Evolutionary conservation across 2,329 filamentous ascomycete species (phyloP).

Genomic region (Colletotrichum caudatum): DNA sequence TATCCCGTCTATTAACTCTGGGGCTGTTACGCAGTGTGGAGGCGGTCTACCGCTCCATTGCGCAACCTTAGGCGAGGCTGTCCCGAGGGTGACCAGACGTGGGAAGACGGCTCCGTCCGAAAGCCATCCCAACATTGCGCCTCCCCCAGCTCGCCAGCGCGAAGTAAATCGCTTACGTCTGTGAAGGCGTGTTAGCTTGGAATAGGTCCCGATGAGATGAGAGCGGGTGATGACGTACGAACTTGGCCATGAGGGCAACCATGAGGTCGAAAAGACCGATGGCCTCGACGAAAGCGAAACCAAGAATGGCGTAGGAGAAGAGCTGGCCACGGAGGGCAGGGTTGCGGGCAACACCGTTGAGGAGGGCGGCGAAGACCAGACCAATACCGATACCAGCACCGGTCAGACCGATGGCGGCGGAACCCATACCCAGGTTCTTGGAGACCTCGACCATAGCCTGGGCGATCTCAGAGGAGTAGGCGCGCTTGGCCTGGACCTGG

Average conservation of each 20-base stretch:
- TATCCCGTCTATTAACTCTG: constrained; percentile 41
- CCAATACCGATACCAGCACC: constrained; percentile 96
- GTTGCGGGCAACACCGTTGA: constrained; percentile 93
- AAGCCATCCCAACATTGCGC: constrained; percentile 12
- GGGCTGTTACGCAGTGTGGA: constrained; percentile 30
- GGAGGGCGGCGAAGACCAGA: constrained; percentile 91
- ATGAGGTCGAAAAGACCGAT: constrained; percentile 90
- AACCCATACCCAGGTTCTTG: constrained; percentile 91
- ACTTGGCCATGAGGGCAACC: constrained; percentile 95
- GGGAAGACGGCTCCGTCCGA: constrained; percentile 27
- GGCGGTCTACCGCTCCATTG: constrained; percentile 21
- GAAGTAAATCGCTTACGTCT: constrained; percentile 42
- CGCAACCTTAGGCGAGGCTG: constrained; percentile 37
- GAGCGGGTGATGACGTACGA: constrained; percentile 65
- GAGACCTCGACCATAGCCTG: constrained; percentile 90
- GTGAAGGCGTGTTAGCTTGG: neutral
- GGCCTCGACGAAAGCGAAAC: constrained; percentile 95
- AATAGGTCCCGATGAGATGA: constrained; percentile 8
- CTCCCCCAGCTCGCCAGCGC: constrained; percentile 41
- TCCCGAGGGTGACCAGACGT: constrained; percentile 19
- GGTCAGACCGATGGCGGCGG: constrained; percentile 90
- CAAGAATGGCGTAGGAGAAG: constrained; percentile 95
- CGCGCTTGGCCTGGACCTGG: constrained; percentile 71
- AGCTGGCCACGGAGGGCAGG: constrained; percentile 94
- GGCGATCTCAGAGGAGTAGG: constrained; percentile 90